Conservation (phyloP, 192 early-diverging fungal genomes). For the Coemansia sp. region DNA sequence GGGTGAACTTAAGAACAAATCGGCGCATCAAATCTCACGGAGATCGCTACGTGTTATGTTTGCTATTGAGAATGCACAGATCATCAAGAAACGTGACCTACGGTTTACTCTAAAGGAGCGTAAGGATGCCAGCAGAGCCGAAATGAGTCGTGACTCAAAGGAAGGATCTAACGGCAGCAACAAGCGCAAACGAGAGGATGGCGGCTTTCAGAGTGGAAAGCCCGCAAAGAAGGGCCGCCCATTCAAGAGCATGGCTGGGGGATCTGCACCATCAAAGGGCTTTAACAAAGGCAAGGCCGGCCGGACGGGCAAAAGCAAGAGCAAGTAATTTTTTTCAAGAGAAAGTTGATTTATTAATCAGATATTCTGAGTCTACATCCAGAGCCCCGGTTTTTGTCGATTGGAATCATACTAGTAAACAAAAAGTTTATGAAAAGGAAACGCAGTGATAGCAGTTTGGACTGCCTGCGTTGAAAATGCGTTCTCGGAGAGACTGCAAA, state of each 20-base stretch:
- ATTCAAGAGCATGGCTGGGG: conserved; percentile 6
- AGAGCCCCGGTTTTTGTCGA: no score
- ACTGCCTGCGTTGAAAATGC: no score
- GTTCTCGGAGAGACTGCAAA: no score
- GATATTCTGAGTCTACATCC: no score
- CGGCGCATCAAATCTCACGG: conserved; percentile 34
- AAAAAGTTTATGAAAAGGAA: no score
- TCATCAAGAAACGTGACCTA: conserved; percentile 72
- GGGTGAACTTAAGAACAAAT: conserved; percentile 19
- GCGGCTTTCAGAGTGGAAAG: neutral
- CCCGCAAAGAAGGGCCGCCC: conserved; percentile 19
- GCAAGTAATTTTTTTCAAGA: neutral
- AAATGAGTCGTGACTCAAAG: neutral
- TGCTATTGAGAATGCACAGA: conserved; percentile 83
- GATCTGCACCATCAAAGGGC: neutral
- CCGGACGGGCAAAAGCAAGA: neutral
- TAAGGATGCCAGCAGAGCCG: conserved; percentile 6
- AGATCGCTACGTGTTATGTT: conserved; percentile 73
- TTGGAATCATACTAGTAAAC: no score
- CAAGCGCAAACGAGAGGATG: conserved; percentile 1
- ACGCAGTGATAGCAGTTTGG: no score
- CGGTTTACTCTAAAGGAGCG: conserved; percentile 20
- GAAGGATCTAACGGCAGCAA: neutral
- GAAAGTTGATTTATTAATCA: no score
- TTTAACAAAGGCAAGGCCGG: neutral